Base-by-base conservation (phyloP, 805 yeast species). In the Komagataella mondaviorum region DNA sequence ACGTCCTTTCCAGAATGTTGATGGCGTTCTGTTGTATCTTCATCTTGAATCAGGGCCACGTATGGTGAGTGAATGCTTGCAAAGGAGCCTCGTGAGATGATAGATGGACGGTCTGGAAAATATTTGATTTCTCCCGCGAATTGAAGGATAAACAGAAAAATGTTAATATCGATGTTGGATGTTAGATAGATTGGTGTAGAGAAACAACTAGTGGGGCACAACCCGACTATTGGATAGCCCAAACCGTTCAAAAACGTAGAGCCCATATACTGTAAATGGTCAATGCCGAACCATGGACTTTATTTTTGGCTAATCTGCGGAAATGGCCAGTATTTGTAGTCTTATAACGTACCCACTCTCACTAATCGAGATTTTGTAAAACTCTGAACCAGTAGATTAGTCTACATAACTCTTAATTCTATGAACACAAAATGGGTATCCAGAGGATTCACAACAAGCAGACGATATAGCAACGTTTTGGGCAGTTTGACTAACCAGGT, bases 21-120 rank as follows among this genome's bases (percentile, higher is more conserved):
- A 82, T 77, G 30, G 96, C 96, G 53, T 78, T 73, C 17, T 81
- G 84, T 60, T 83, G 86, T 55, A 84, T 78, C 76, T 82, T 88
- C 89, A 81, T 83, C 46, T 45, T 23, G 39, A 30, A 30, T 6
- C n/a, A 30, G 14, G 14, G 39, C 14, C 39, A 14, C 14, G 14
- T 30, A 30, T 5, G 39, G 39, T 30, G 39, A 24, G 14, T 30
- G 20, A 20, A 30, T 14, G 14, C 39, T 30, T 30, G 14, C 14
- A 30, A 30, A 2, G 39, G 39, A 30, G 39, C 20, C 20, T 20
- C 20, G n/a, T 30, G 8, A 10, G 39, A 10, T 30, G 39, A 30
- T 10, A 12, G 39, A 30, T 30, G 39, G 39, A 20, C 20, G 20
- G 39, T 30, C 14, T 30, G 39, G n/a, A 30, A 30, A 30, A 30